Evolutionary conservation across 108 stramenopile species (phyloP), one percentile per base, ranked within the genome.

Genomic region (Skeletonema grethae): DNA sequence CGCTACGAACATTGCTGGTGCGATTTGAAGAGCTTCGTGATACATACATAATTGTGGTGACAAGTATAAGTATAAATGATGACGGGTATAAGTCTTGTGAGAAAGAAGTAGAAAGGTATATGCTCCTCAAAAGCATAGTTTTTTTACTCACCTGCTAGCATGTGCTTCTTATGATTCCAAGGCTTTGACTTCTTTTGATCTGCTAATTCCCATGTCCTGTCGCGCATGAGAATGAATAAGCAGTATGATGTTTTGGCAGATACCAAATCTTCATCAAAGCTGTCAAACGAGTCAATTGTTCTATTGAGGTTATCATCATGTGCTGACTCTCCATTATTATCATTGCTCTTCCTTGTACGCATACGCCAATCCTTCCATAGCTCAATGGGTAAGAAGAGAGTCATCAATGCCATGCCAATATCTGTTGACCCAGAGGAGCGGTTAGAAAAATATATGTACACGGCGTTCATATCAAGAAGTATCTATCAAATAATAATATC

Each of bases 101-200:
- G 34, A 7, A 34, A 34, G 5, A 34, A 34, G 34, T 28, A 28
- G 1, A 28, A 28, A 28, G 0, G 1, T 28, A 28, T 28, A 28
- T 1, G 25, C 25, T 28, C 25, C 25, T 28, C 25, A 28, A 28
- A 28, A 28, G 25, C 25, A 28, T 28, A 28, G 25, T 28, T 28
- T 28, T 38, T 38, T 9, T 38, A 41, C n/a, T 41, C 12, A 18
- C 65, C 77, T 9, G 73, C 73, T 32, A 68, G n/a, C 11, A 79
- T 25, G 31, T 79, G 78, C 48, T 74, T 73, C 8, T 43, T 35
- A 62, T 69, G 72, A 45, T 62, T 69, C 78, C 78, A 79, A 5
- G 12, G 67, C 32, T 46, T 46, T 2, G 38, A 22, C 7, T 53
- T 20, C 20, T 6, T 53, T 8, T 53, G 50, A 22, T 53, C 50